Base-by-base conservation (phyloP, 441 rosid genomes). In the Dalechampia spathulata region DNA sequence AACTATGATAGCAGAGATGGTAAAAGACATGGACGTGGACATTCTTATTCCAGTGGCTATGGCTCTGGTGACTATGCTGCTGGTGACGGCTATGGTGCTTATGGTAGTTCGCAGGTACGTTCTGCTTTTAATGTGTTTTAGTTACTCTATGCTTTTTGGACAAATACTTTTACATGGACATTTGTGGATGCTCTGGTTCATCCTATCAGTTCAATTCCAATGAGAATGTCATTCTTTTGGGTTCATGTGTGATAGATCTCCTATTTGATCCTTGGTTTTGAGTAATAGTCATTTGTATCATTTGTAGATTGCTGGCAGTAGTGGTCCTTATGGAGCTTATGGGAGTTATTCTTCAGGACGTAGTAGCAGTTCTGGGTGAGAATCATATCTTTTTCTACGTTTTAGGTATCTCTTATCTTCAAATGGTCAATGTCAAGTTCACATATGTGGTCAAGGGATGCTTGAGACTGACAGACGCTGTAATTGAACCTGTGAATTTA, bases 311-410 rank as follows among this genome's bases (percentile, higher is more conserved):
- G 85, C 87, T 52, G 78, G 88, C 53, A 73, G 80, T 62, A 81
- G 85, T 56, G 70, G 84, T 79, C 74, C 85, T 26, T 86, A 90
- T 75, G 97, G 95, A 76, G 81, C 80, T 49, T 93, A 87, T 71
- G 90, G 96, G 69, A 72, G 79, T 71, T 83, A 94, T 68, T 78
- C 98, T 53, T 80, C 96, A 8, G 96, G 90, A 61, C 94, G 94
- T 28, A 67, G 78, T 63, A 73, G 78, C 59, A 54, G 72, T 65
- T 78, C 89, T 55, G 98, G 98, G 99, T 94, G 74, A 75, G 93
- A 63, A 42, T 61, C 41, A 26, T 50, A 48, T 32, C 23, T 50
- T 2, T 49, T 44, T 4, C 6, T 45, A 17, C 51, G 43, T 44
- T 27, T 49, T 4, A 14, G 16, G n/a, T 12, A 10, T 46, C 2